phyloP scores from a whole-genome alignment of 1,284 basidiomycete species.

The Irpex lacteus region DNA sequence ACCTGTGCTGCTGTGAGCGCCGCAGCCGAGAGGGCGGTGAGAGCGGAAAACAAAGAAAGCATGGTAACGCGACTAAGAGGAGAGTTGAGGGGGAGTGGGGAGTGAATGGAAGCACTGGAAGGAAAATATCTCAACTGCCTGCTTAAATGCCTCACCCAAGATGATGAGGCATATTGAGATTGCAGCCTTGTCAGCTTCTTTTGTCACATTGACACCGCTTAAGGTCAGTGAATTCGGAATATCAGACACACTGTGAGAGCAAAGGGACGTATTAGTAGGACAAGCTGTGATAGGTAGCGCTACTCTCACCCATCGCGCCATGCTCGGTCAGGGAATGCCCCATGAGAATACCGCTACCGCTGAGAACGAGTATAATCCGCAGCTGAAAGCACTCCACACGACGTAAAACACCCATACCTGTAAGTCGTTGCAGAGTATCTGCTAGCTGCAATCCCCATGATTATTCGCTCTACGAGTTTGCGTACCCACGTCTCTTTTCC shows the following conservation, averaged over 20 bases:
- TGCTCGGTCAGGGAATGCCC: background rate
- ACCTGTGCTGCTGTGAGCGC: conserved; percentile 20
- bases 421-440: too few species aligned
- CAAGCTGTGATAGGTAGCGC: background rate
- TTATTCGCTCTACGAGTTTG: background rate
- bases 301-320: background rate
- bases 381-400: background rate
- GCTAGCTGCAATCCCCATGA: too few species aligned
- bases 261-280: background rate
- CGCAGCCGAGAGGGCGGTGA: conserved; percentile 18
- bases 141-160: background rate
- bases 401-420: too few species aligned
- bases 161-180: background rate
- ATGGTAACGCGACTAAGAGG: conserved; percentile 10
- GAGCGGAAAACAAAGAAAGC: conserved; percentile 15
- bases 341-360: background rate
- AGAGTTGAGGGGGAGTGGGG: background rate
- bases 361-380: background rate
- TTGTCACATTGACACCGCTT: background rate
- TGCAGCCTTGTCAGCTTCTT: background rate
- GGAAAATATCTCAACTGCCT: background rate
- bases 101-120: background rate
- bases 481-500: background rate
- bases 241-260: background rate
- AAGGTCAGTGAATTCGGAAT: background rate